phyloP scores from a whole-genome alignment of 768 basidiomycete genomes.

The Lactifluus pinguis region DNA sequence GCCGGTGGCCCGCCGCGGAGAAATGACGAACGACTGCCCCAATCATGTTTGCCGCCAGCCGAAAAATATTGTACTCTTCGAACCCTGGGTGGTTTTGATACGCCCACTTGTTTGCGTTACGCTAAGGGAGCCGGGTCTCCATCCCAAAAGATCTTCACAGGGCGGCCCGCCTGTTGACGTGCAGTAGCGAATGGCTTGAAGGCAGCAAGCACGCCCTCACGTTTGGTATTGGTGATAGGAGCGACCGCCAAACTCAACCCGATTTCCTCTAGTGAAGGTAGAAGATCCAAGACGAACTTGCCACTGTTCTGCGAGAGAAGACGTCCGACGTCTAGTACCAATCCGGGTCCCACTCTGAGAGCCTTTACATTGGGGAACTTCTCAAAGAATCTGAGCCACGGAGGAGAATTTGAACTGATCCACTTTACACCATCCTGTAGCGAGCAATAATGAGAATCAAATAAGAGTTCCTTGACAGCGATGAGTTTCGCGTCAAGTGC shows the following conservation, averaged over 20 bases:
- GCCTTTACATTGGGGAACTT: neutral
- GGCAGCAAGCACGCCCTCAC: neutral
- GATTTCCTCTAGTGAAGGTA: neutral
- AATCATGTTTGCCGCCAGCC: neutral
- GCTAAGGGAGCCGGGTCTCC: neutral
- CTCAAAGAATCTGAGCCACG: neutral
- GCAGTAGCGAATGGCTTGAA: neutral
- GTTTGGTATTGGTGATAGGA: neutral
- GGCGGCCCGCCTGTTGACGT: neutral
- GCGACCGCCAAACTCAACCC: neutral
- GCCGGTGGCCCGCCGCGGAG: neutral
- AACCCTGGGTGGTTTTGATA: neutral
- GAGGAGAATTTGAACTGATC: neutral
- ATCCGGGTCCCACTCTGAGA: neutral
- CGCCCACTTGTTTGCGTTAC: neutral
- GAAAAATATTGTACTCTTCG: neutral
- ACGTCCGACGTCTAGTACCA: neutral
- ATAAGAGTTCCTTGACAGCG: neutral
- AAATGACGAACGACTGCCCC: neutral
- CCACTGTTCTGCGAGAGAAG: neutral
- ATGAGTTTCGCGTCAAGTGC: neutral
- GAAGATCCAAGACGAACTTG: neutral
- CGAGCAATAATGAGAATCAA: neutral
- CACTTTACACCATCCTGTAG: neutral
- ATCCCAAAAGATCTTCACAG: neutral